Conservation (phyloP, 2,329 filamentous ascomycete genomes). For the Fusarium newnesense region DNA sequence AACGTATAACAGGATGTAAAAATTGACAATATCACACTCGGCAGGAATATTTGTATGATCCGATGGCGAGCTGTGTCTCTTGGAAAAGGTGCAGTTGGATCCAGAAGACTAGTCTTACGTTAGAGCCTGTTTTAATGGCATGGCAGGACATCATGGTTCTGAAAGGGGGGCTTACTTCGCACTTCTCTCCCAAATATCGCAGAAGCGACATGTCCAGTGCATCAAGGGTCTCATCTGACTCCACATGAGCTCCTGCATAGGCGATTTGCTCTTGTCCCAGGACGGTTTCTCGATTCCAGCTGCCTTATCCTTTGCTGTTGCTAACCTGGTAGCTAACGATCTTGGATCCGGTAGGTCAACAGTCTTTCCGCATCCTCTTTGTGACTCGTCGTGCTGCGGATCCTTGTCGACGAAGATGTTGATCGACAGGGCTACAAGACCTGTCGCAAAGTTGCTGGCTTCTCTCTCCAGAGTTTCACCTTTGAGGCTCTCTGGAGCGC, state of each 20-base stretch:
- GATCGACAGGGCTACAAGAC: conserved; percentile 65
- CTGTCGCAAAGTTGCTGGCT: conserved; percentile 79
- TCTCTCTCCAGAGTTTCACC: conserved; percentile 84
- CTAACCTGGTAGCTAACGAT: conserved; percentile 56
- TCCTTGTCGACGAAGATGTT: conserved; percentile 79
- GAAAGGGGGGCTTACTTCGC: conserved; percentile 44
- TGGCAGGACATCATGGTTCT: no score
- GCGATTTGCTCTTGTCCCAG: conserved; percentile 80
- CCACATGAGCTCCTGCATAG: conserved; percentile 80
- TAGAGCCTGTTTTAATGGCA: background rate
- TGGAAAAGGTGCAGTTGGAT: conserved; percentile 68
- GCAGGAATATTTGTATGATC: background rate
- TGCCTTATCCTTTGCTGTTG: conserved; percentile 50
- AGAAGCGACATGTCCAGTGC: conserved; percentile 55
- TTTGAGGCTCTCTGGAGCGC: conserved; percentile 80
- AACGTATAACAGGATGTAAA: background rate
- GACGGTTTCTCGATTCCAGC: conserved; percentile 54
- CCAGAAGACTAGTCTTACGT: conserved; percentile 54
- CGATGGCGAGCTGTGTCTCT: conserved; percentile 62
- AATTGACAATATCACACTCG: fast-evolving
- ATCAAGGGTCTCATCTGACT: conserved; percentile 77
- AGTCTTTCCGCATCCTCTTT: conserved; percentile 56
- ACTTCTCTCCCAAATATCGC: conserved; percentile 57
- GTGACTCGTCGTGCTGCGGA: conserved; percentile 62
- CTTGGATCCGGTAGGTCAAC: background rate